phyloP scores from a whole-genome alignment of 78 protist species.

The Speleostelium caveatum region DNA sequence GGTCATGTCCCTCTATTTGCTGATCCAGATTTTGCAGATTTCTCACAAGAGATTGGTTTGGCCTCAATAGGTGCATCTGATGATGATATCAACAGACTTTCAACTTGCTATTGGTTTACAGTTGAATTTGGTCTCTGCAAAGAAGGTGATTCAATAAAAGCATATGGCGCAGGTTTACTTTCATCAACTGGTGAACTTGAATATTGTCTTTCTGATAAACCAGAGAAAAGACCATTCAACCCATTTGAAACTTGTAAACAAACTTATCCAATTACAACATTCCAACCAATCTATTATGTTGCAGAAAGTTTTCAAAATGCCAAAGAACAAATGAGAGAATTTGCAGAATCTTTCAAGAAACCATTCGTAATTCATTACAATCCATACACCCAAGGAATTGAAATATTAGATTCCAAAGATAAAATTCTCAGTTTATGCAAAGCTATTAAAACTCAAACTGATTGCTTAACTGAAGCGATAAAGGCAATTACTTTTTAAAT shows the following conservation, averaged over 20 bases:
- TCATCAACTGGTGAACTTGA: slow-evolving; percentile 96
- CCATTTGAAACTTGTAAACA: slow-evolving; percentile 40
- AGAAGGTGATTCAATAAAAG: slow-evolving; percentile 85
- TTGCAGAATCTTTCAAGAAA: slow-evolving; percentile 55
- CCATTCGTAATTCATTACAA: slow-evolving; percentile 88
- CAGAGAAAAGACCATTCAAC: slow-evolving; percentile 31
- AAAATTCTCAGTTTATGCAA: slow-evolving; percentile 50
- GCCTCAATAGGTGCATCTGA: slow-evolving; percentile 96
- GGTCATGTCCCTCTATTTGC: slow-evolving; percentile 98
- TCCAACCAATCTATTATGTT: slow-evolving; percentile 95
- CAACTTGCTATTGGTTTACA: slow-evolving; percentile 95
- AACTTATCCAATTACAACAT: slow-evolving; percentile 93
- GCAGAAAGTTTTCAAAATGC: slow-evolving; percentile 92
- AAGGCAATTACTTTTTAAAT: neutral
- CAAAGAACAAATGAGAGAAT: slow-evolving; percentile 75
- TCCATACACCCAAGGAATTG: slow-evolving; percentile 80
- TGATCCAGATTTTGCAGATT: slow-evolving; percentile 96
- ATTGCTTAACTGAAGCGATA: slow-evolving; percentile 11
- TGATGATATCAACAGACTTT: slow-evolving; percentile 89
- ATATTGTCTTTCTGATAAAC: slow-evolving; percentile 43
- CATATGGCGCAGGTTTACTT: slow-evolving; percentile 97
- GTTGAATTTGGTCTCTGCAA: slow-evolving; percentile 97
- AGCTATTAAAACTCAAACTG: slow-evolving; percentile 34
- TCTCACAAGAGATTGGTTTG: slow-evolving; percentile 95
- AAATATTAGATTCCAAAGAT: slow-evolving; percentile 65